A percentile compares a stretch with the other conserved stretches of the same genome.
Evolutionary conservation across 1,139 yeast species (phyloP).

Genomic region (Kodamaea plutei): DNA sequence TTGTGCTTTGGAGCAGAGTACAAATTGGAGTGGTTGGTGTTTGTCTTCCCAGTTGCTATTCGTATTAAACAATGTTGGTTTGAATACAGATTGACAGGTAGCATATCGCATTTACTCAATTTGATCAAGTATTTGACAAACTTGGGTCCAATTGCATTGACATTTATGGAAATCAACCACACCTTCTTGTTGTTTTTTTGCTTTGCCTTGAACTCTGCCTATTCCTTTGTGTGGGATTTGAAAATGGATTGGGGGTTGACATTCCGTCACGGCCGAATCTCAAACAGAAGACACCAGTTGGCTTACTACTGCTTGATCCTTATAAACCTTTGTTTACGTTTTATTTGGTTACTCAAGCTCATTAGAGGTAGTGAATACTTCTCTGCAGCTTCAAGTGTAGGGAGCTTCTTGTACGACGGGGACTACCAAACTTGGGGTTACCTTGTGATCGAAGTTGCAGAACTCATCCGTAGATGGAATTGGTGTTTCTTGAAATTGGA

Average conservation of each 20-base stretch:
- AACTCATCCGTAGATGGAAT: conserved; percentile 75
- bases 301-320: conserved; percentile 46
- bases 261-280: conserved; percentile 7
- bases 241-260: conserved; percentile 80
- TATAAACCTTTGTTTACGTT: conserved; percentile 62
- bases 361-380: conserved; percentile 13
- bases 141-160: conserved; percentile 43
- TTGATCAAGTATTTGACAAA: conserved; percentile 70
- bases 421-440: conserved; percentile 56
- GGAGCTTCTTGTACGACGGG: conserved; percentile 34
- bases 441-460: conserved; percentile 64
- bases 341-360: conserved; percentile 58
- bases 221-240: conserved; percentile 85
- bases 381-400: conserved; percentile 12
- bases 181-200: conserved; percentile 44
- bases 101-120: conserved; percentile 61
- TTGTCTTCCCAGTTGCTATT: conserved; percentile 62
- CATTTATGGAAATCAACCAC: conserved; percentile 9
- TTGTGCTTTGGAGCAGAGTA: conserved; percentile 36
- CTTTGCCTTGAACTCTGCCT: conserved; percentile 62
- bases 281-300: conserved; percentile 5
- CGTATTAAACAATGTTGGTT: conserved; percentile 76
- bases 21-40: conserved; percentile 46
- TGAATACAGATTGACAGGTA: conserved; percentile 54
- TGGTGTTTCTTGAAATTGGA: conserved; percentile 88